A percentile compares a stretch with the other conserved stretches of the same genome.
These are phyloP conservation scores for Trichoderma brevicompactum DNA, from an alignment of 2,329 filamentous ascomycete species.

Conservation along the genomic window DNA sequence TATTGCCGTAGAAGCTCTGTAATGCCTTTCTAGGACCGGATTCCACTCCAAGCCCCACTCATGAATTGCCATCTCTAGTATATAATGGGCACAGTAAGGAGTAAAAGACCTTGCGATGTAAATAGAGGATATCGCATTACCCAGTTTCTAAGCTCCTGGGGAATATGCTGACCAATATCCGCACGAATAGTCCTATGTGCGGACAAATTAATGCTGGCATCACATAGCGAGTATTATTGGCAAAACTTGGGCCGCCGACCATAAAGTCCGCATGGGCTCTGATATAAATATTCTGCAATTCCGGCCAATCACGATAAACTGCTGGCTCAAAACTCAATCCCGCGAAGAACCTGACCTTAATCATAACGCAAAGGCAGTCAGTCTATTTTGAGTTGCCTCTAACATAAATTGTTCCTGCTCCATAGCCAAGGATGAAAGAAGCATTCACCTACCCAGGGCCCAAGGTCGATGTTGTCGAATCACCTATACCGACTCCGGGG, in stretches of 20 bases:
- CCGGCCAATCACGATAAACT: background rate
- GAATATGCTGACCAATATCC: no score
- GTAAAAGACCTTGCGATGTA: background rate
- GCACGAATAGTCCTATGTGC: no score
- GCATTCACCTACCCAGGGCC: constrained; percentile 4
- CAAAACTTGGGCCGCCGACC: no score
- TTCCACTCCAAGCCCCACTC: background rate
- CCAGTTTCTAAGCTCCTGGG: background rate
- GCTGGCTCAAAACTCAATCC: background rate
- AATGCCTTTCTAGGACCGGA: background rate
- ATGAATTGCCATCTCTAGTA: background rate
- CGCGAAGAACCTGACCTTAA: background rate
- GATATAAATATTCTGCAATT: background rate
- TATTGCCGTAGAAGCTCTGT: background rate
- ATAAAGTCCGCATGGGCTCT: background rate
- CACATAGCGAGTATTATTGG: background rate
- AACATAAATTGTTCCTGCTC: background rate
- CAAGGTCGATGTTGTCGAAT: constrained; percentile 17
- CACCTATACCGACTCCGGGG: constrained; percentile 23
- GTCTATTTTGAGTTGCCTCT: background rate
- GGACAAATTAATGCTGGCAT: background rate
- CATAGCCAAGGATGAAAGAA: constrained; percentile 23
- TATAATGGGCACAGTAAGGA: background rate
- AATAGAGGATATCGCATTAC: background rate
- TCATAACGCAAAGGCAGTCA: background rate